Conservation (phyloP, 179 eudicot genomes). For the Beta macrorhiza region DNA sequence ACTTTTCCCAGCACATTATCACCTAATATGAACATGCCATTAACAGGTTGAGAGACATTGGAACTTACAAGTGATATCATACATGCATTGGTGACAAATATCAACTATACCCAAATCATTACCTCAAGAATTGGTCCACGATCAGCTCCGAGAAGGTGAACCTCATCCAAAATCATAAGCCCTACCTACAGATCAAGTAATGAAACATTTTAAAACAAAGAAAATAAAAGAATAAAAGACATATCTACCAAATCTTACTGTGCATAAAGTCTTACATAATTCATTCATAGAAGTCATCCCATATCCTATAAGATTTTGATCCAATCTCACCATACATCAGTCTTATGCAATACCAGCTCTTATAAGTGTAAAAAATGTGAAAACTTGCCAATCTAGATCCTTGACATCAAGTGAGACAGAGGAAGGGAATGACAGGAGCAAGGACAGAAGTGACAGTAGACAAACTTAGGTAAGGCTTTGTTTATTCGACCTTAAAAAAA, state of each 20-base stretch:
- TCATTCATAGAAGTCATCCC: neutral
- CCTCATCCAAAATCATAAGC: constrained; percentile 95
- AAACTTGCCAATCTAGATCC: neutral
- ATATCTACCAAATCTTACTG: neutral
- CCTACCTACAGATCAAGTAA: constrained; percentile 64
- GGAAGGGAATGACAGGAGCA: neutral
- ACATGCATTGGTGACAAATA: neutral
- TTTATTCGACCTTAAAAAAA: too few species aligned
- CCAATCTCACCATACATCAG: neutral
- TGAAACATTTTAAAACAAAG: constrained; percentile 21
- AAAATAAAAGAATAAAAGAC: neutral
- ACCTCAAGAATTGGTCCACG: constrained; percentile 99
- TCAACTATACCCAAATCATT: constrained; percentile 19
- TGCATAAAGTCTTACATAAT: neutral
- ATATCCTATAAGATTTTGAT: neutral
- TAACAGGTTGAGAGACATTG: neutral
- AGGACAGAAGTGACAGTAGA: neutral
- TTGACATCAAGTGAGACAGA: too few species aligned
- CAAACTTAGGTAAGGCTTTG: neutral
- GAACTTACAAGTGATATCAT: neutral
- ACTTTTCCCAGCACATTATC: neutral
- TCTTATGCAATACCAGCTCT: constrained; percentile 5
- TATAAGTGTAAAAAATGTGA: neutral
- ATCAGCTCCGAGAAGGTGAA: constrained; percentile 98
- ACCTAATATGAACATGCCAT: neutral